Evolutionary conservation across 768 basidiomycete species (phyloP), one percentile per base, ranked within the genome.

Genomic region (Mycena vitilis): DNA sequence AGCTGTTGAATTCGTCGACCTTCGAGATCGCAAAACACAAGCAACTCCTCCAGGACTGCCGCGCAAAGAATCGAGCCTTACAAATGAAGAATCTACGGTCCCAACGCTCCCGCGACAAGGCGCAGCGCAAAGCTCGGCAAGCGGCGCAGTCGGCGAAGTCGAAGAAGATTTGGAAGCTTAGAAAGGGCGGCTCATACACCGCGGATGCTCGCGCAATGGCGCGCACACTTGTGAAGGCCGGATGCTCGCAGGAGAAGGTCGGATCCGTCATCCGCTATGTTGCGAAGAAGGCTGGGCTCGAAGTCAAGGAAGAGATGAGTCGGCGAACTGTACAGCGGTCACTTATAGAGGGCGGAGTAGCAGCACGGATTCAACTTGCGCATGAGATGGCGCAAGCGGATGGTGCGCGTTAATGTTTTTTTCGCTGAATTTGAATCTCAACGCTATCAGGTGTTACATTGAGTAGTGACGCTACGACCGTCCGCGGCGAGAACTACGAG

Each of bases 281-380:
- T 13, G 38, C 38, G 13, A 40, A 13, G 38, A 40, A 40, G 38
- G 38, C 42, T 45, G 56, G 56, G 4, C n/a, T 9, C 10, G 16
- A 23, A 4, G 23, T 66, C 4, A 45, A 57, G n/a, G 6, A 20
- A 12, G 25, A 36, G 25, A 65, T 70, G 66, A 69, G 63, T 48
- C 36, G 66, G 8, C 63, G 63, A 16, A 70, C 65, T 9, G 71
- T 74, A 4, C 42, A 54, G 9, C 25, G 71, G 2, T 38, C 56
- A 0, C 30, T 72, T 0, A 23, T 68, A 18, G 73, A 40, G 13
- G 38, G 38, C 13, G 38, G 38, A 6, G 38, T 40, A 40, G 38
- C 38, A 13, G 38, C 38, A 13, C 38, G 38, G 13, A 40, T 40
- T 40, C 38, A 40, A 13, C 38, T 40, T 40, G 38, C 38, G 13